Base-by-base conservation (phyloP, 228 moss, liverwort and hornwort species). In the Sphagnum fallax region DNA sequence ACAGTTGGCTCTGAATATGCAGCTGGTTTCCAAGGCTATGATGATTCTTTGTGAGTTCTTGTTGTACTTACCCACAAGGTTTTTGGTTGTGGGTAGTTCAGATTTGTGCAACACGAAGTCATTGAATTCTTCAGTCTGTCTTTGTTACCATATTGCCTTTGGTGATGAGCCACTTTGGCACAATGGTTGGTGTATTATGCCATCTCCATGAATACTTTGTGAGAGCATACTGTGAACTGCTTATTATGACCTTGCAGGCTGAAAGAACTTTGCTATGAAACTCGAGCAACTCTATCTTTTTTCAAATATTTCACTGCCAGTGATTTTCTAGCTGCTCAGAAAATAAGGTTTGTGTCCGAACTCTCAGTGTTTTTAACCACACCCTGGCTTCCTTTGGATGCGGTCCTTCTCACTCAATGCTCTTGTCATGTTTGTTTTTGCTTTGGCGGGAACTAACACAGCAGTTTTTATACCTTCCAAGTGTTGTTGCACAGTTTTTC, bases 1-100 rank as follows among this genome's bases (percentile, higher is more conserved):
- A 80, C 92, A 64, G 87, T 86, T 65, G 84, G 84, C 61, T 77
- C 85, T 49, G 98, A 98, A 65, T 89, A 80, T 70, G 71, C 77
- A 70, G 73, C 80, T 71, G 76, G 78, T 8, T 69, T 92, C 67
- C 77, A 71, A 51, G 87, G 91, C 70, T 90, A 80, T 79, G 89
- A 84, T 64, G 66, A 74, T 50, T 70, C 73, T 70, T 68, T 91
- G 96, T 97, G 74, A 75, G 89, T 16, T 18, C 18, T 67, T 32
- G 2, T 32, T 32, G 32, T 32, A 32, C 18, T 47, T 14, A 55
- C 52, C 5, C 8, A 11, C 18, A 32, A 47, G 47, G 55, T 65
- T 65, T 65, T 11, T 48, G 65, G 48, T 6, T 4, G 48, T 48
- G 11, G 50, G 64, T 47, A 65, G 47, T 6, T 12, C 64, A 65